Base-by-base conservation (phyloP, 2,329 filamentous ascomycete genomes). In the Westerdykella sp. region DNA sequence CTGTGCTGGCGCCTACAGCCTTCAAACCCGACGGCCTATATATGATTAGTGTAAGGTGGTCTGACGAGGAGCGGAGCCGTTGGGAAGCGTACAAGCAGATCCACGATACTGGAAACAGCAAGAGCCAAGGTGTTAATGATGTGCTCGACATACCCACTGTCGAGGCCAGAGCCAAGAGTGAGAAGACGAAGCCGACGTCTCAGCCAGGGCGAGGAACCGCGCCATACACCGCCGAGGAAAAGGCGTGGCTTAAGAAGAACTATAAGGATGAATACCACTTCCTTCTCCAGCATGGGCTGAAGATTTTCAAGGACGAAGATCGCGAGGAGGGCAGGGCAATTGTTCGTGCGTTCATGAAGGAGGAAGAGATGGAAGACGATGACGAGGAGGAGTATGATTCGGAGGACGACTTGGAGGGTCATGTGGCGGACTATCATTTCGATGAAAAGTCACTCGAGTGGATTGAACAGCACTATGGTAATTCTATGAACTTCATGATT, bases 231-330 rank as follows among this genome's bases (percentile, higher is more conserved):
- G 35, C 31, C 6, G 51, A 50, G 9, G 57, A 70, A 47, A 68
- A 62, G 41, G 18, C 41, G n/a, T 71, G 62, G 56, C 50, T 71
- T 30, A 68, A 66, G 40, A 35, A 54, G 6, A 12, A 68, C 40
- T 69, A 52, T 31, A 43, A 49, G 9, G 46, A 45, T 28, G 63
- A 70, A 44, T 68, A 56, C 46, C 47, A 62, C 9, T 70, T 71
- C 42, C 55, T 71, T 3, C 30, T 23, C 2, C 14, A 22, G 5
- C 43, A 61, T 42, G 57, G 60, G 0, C 50, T 70, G 16, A 63
- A 44, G 13, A 68, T 70, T 37, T 47, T 62, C 46, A 60, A 66
- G 7, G 63, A 69, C 3, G 62, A 69, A 36, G 60, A 70, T 42
- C 65, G 67, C 23, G 62, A 54, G 39, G 56, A 68, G 39, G 67